Percentiles rank a stretch among this genome's conserved stretches.
phyloP scores from a whole-genome alignment of 179 eudicot genomes.

The Drosera spatulata region DNA sequence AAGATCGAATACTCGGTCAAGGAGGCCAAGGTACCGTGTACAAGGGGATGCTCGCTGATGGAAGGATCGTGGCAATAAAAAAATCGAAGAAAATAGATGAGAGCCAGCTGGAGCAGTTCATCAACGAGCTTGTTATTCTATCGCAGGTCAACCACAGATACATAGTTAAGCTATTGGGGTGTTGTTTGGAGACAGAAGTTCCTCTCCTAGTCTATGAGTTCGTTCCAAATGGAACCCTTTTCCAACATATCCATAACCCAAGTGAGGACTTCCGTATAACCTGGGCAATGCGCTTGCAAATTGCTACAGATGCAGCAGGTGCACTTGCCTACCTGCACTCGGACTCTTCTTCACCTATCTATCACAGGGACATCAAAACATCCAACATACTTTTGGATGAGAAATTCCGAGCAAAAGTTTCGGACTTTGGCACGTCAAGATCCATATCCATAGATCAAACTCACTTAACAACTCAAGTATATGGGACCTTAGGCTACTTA shows the following conservation, averaged over 20 bases:
- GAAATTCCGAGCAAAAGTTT: slow-evolving; percentile 23
- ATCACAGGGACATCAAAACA: slow-evolving; percentile 24
- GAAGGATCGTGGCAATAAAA: slow-evolving; percentile 32
- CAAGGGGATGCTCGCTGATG: slow-evolving; percentile 33
- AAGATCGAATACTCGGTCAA: slow-evolving; percentile 26
- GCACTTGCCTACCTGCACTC: slow-evolving; percentile 29
- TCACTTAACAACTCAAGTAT: slow-evolving; percentile 23
- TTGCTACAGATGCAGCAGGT: slow-evolving; percentile 21
- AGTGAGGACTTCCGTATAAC: slow-evolving; percentile 22
- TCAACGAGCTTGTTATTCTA: slow-evolving; percentile 37
- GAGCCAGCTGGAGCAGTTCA: slow-evolving; percentile 26
- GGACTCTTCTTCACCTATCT: slow-evolving; percentile 19
- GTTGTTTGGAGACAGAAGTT: slow-evolving; percentile 40
- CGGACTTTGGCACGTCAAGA: slow-evolving; percentile 27
- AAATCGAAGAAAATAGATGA: slow-evolving; percentile 28
- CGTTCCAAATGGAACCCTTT: slow-evolving; percentile 27
- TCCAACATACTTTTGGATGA: slow-evolving; percentile 27
- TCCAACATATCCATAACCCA: slow-evolving; percentile 22
- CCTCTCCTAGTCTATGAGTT: slow-evolving; percentile 49
- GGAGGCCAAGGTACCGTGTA: slow-evolving; percentile 38
- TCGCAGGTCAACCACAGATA: slow-evolving; percentile 36
- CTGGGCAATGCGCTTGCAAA: slow-evolving; percentile 28
- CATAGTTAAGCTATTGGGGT: slow-evolving; percentile 33
- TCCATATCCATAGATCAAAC: slow-evolving; percentile 17
- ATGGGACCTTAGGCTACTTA: slow-evolving; percentile 25